These are phyloP conservation scores for Mytilinidion resinicola DNA, from an alignment of 495 filamentous ascomycete species.

Conservation along the genomic window DNA sequence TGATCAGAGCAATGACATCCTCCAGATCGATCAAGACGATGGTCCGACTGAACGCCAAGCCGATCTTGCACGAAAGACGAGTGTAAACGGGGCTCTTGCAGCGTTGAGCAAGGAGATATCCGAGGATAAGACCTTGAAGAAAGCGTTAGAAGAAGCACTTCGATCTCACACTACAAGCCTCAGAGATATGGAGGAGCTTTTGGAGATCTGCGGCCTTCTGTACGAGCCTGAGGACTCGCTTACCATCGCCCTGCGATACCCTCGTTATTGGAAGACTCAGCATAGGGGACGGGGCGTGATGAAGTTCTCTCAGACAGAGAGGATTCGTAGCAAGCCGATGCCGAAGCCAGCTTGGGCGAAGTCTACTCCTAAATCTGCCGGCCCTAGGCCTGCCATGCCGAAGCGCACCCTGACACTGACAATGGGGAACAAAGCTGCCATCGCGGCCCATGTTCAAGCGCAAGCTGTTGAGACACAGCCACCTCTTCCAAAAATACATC, in stretches of 20 bases:
- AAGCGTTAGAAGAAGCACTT: conserved; percentile 72
- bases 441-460: no score
- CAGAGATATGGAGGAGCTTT: conserved; percentile 67
- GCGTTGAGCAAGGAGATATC: conserved; percentile 68
- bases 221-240: conserved; percentile 61
- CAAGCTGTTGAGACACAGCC: no score
- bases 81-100: conserved; percentile 66
- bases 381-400: no score
- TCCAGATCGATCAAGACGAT: conserved; percentile 74
- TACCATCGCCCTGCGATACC: conserved; percentile 58
- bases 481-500: no score
- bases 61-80: conserved; percentile 63
- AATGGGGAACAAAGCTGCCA: no score
- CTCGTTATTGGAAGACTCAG: conserved; percentile 62
- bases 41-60: conserved; percentile 59
- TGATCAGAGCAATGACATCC: conserved; percentile 44
- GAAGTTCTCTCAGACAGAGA: conserved; percentile 22
- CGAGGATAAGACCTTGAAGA: conserved; percentile 54
- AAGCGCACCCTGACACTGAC: no score
- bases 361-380: no score
- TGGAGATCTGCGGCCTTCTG: conserved; percentile 69
- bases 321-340: conserved; percentile 15
- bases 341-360: not conserved
- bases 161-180: conserved; percentile 57
- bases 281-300: conserved; percentile 53